A percentile compares a stretch with the other conserved stretches of the same genome.
phyloP scores from a whole-genome alignment of 1,284 basidiomycete species.

The Malassezia sp. region DNA sequence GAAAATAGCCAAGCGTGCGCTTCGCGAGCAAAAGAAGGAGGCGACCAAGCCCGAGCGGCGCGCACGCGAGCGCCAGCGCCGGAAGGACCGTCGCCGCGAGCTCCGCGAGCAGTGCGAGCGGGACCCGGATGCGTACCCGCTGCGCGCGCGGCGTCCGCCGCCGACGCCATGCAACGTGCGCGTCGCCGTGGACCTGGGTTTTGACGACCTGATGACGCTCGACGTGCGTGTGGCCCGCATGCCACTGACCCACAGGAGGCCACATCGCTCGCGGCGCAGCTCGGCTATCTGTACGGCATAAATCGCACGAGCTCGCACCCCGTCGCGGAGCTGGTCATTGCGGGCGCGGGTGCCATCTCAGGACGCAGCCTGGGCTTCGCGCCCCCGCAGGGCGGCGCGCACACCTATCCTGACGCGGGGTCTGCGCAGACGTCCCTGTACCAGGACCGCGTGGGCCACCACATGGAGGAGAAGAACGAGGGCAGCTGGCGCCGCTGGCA shows the following conservation, averaged over 20 bases:
- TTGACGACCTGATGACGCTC: slow-evolving; percentile 86
- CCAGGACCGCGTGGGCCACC: slow-evolving; percentile 57
- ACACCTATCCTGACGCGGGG: slow-evolving; percentile 3
- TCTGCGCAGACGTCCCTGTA: slow-evolving; percentile 15
- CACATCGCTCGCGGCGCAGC: slow-evolving; percentile 70
- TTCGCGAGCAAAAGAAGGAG: slow-evolving; percentile 53
- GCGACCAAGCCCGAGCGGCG: slow-evolving; percentile 64
- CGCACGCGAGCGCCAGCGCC: slow-evolving; percentile 54
- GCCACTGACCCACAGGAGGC: too few relatives aligned
- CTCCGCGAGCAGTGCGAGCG: not conserved
- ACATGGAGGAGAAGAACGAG: slow-evolving; percentile 65
- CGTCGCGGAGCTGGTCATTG: slow-evolving; percentile 63
- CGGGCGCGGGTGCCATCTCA: slow-evolving; percentile 53
- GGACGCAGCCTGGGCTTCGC: slow-evolving; percentile 5
- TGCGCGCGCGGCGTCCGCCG: too few relatives aligned
- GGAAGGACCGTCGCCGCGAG: slow-evolving; percentile 44
- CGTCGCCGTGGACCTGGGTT: slow-evolving; percentile 79
- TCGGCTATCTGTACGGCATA: slow-evolving; percentile 75
- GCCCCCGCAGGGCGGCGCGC: slow-evolving; percentile 4
- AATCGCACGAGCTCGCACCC: slow-evolving; percentile 64
- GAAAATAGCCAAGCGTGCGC: slow-evolving; percentile 55
- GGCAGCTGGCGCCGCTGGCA: slow-evolving; percentile 68
- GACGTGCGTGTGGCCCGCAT: too few relatives aligned
- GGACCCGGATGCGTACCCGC: slow-evolving; percentile 52
- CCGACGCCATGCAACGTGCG: too few relatives aligned